phyloP scores from a whole-genome alignment of 768 basidiomycete species.

The Gymnopilus dilepis region DNA sequence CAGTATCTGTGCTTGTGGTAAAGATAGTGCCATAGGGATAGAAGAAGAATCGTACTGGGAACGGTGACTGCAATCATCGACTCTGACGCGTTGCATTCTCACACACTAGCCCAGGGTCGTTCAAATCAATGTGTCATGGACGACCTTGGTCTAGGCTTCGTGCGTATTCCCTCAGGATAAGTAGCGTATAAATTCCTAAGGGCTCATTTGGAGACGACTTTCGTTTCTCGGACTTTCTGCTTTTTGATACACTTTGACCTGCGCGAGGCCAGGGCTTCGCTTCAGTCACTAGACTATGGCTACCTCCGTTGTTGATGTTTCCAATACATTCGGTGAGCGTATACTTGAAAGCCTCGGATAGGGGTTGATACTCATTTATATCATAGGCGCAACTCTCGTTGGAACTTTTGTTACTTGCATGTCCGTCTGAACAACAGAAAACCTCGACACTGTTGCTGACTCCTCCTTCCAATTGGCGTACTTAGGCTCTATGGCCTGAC shows the following conservation, averaged over 20 bases:
- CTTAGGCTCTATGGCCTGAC: slow-evolving; percentile 43
- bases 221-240: background rate
- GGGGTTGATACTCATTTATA: background rate
- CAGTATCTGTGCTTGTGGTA: background rate
- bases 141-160: background rate
- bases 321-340: background rate
- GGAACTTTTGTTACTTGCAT: slow-evolving; percentile 37
- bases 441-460: background rate
- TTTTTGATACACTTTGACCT: background rate
- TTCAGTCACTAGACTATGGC: background rate
- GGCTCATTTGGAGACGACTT: background rate
- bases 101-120: background rate
- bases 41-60: background rate
- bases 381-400: slow-evolving; percentile 26
- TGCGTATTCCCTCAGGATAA: background rate
- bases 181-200: background rate
- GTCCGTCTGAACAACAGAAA: slow-evolving; percentile 17
- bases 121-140: background rate
- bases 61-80: background rate
- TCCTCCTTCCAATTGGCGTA: background rate
- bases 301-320: background rate
- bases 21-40: background rate
- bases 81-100: background rate
- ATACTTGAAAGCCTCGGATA: background rate
- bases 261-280: background rate